A percentile compares a stretch with the other conserved stretches of the same genome.
Evolutionary conservation across 2,329 filamentous ascomycete genomes (phyloP).

Genomic region (Cordyceps cicadae): DNA sequence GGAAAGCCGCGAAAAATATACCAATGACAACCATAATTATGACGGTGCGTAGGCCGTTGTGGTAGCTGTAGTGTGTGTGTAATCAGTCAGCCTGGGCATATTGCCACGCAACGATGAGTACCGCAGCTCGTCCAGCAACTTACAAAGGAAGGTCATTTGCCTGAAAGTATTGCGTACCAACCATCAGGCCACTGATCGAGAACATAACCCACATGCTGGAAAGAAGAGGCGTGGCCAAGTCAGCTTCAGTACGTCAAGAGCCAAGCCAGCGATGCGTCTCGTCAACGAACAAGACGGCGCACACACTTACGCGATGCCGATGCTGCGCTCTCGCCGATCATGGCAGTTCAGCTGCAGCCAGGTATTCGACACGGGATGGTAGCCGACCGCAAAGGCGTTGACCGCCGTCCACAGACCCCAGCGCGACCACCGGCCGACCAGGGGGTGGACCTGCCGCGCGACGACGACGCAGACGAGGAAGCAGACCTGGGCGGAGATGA

Average conservation of each 20-base stretch:
- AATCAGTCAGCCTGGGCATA: neutral
- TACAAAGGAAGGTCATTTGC: slow-evolving; percentile 33
- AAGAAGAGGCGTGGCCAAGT: neutral
- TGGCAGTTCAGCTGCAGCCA: slow-evolving; percentile 46
- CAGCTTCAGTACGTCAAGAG: neutral
- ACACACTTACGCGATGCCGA: slow-evolving; percentile 39
- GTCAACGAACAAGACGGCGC: slow-evolving; percentile 12
- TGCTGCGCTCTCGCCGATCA: slow-evolving; percentile 37
- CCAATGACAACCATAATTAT: slow-evolving; percentile 36
- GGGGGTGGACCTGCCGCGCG: slow-evolving; percentile 30
- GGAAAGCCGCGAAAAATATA: slow-evolving; percentile 30
- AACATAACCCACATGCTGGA: slow-evolving; percentile 38
- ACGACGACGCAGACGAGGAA: slow-evolving; percentile 38
- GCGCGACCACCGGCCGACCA: slow-evolving; percentile 38
- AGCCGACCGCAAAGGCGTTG: slow-evolving; percentile 43
- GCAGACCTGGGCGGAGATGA: slow-evolving; percentile 35
- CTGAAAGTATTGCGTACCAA: slow-evolving; percentile 41
- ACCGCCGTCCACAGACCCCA: slow-evolving; percentile 44
- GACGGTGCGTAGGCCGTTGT: slow-evolving; percentile 35
- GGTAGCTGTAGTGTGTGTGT: slow-evolving; percentile 26
- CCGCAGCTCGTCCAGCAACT: slow-evolving; percentile 10
- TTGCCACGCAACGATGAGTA: neutral
- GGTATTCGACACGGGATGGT: slow-evolving; percentile 45
- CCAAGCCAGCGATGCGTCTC: neutral
- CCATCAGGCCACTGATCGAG: slow-evolving; percentile 43